Evolutionary conservation across 164 flowering plant species (phyloP), one percentile per base, ranked within the genome.

Genomic region (Annona squamosa): DNA sequence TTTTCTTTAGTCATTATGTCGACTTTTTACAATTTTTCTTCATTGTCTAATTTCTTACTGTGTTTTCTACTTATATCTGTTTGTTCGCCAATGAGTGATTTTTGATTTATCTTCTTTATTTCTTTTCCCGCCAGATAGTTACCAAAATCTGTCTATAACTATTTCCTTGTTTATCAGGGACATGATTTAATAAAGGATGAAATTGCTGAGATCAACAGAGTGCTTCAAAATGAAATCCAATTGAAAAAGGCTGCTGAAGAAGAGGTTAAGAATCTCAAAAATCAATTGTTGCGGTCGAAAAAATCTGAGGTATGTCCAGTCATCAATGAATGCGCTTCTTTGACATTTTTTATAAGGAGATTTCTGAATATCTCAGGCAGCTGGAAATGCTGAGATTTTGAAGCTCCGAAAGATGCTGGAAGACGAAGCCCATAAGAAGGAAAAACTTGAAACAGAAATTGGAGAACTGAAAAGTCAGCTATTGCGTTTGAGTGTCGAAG

Each of bases 371-470:
- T 73, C 52, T 43, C 81, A 95, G 99, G 91, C 85, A 69, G 85
- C 84, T 47, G 88, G 82, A 71, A 89, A 78, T 81, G 79, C 83
- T 43, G 98, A 93, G 78, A 85, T 88, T 61, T 73, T 84, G 73
- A 86, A 83, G 75, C 97, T 93, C 46, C 86, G 81, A 42, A 86
- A 88, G 74, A 77, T 83, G 87, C 83, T 96, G 74, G 97, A 96
- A 82, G 89, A 90, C 77, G 99, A 96, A 81, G 81, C 78, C 72
- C 68, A 61, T 65, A 85, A 87, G 78, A 93, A 87, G 72, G 83
- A 84, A 76, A 93, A 91, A 74, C 97, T 92, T 78, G 94, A 92
- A 83, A 90, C 85, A 76, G 98, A 96, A 73, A 90, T 96, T 68
- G 79, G 88, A 69, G 48, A 77, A 56, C 76, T 96, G 67, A 93